Evolutionary conservation across 345 rosid species (phyloP), one percentile per base, ranked within the genome.

Genomic region (Heritiera fomes): DNA sequence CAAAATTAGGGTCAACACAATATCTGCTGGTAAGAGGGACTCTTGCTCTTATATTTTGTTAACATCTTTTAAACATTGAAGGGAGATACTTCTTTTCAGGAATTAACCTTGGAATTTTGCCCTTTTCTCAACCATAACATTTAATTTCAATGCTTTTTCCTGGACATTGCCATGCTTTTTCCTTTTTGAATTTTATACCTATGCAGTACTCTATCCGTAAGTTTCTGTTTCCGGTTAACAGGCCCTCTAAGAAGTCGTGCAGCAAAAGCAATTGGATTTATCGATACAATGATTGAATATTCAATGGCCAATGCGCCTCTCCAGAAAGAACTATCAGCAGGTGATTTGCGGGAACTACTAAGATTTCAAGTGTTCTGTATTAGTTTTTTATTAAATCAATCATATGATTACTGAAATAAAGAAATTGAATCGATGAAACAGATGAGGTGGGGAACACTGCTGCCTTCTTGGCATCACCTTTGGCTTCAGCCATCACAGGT

Each of bases 311-410:
- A 95, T 81, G 97, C 93, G 1, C 99, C 99, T 75, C 80, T 95
- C 68, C 99, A 92, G 81, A 95, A 95, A 80, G 97, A 95, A 81
- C 87, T 96, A 32, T 87, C 90, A 8, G 97, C 99, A 82, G 99
- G 99, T 95, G 71, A 80, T 49, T 40, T 76, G 62, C 23, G 1
- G 14, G 47, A 78, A 49, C 30, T 75, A 40, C 12, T 8, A 58
- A 18, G 66, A 59, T 60, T 17, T 41, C 11, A 20, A 17, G 40
- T 45, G 38, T 46, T 60, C 41, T 1, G 0, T 38, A 1, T 34
- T 38, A 6, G 17, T 52, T 80, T 28, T 17, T 63, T 20, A 77
- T 34, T 34, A 34, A 1, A 34, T 3, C 3, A 40, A 13, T 45
- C 20, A 0, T 41, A 41, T 23, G 53, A n/a, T 50, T 79, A 55